Percentiles rank a stretch among this genome's conserved stretches.
phyloP scores from a whole-genome alignment of 208 protist genomes.

The Leishmania guyanensis region DNA sequence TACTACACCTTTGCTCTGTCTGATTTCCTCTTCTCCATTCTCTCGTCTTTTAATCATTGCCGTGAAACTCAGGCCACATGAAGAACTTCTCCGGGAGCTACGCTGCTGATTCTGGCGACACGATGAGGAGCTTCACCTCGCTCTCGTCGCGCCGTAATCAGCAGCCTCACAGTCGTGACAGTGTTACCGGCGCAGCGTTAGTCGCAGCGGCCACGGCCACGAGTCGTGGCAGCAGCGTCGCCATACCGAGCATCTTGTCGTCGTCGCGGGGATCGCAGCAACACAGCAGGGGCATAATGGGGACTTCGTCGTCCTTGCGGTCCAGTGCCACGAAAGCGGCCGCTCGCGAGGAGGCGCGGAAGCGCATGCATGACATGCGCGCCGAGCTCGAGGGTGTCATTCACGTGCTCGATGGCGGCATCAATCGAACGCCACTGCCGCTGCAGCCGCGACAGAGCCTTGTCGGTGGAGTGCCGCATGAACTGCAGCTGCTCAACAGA shows the following conservation, averaged over 20 bases:
- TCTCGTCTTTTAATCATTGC: not conserved
- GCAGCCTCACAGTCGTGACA: not conserved
- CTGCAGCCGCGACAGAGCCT: constrained; percentile 46
- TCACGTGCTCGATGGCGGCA: constrained; percentile 84
- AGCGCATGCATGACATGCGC: constrained; percentile 48
- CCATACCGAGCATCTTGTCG: not conserved
- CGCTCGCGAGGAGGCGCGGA: constrained; percentile 46
- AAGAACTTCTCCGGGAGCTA: not conserved
- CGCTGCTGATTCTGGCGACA: not conserved
- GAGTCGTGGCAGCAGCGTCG: not conserved
- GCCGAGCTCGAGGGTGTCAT: constrained; percentile 58
- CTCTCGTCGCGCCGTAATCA: not conserved
- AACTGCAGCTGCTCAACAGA: constrained; percentile 20
- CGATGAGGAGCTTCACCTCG: not conserved
- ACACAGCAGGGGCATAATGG: not conserved
- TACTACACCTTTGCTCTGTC: not conserved
- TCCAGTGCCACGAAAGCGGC: constrained; percentile 4
- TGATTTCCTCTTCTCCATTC: not conserved
- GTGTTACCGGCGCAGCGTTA: not conserved
- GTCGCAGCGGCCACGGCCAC: not conserved
- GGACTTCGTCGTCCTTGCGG: constrained; percentile 1
- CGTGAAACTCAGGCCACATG: not conserved
- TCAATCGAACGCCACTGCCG: constrained; percentile 85
- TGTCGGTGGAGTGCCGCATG: constrained; percentile 23
- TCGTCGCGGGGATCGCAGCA: constrained; percentile 6